Conservation (phyloP, 1,284 basidiomycete genomes). For the Blastosporella zonata region DNA sequence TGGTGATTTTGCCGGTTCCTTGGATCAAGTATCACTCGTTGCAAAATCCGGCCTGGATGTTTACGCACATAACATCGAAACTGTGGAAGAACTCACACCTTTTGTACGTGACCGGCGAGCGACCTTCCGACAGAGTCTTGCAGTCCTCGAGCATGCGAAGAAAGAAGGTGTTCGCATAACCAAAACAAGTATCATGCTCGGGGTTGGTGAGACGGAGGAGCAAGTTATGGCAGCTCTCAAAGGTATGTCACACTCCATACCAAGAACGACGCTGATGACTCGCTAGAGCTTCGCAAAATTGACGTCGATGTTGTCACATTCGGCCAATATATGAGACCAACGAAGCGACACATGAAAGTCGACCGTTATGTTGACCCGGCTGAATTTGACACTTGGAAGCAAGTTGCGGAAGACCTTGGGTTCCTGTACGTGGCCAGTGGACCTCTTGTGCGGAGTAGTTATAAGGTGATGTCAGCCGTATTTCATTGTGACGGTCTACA, state of each 20-base stretch:
- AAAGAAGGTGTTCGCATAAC: conserved; percentile 85
- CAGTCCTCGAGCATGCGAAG: conserved; percentile 82
- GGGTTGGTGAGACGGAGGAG: conserved; percentile 87
- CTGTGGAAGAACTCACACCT: conserved; percentile 90
- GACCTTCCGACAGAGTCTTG: conserved; percentile 86
- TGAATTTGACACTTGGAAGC: conserved; percentile 92
- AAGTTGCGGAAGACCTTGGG: conserved; percentile 87
- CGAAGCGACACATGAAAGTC: conserved; percentile 99
- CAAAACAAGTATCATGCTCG: conserved; percentile 99
- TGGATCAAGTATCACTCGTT: conserved; percentile 76
- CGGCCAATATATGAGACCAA: conserved; percentile 99
- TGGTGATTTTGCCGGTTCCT: conserved; percentile 87
- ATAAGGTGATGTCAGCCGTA: conserved; percentile 69
- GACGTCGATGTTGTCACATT: conserved; percentile 98
- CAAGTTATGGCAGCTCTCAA: conserved; percentile 84
- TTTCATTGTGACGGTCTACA: not conserved
- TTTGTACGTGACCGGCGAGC: conserved; percentile 95
- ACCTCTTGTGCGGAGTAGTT: conserved; percentile 93
- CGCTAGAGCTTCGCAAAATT: conserved; percentile 77
- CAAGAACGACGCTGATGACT: not conserved
- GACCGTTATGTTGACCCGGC: conserved; percentile 92
- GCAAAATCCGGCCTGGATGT: conserved; percentile 95
- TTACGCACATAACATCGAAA: conserved; percentile 98
- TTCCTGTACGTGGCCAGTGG: conserved; percentile 98
- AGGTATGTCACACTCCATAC: conserved; percentile 44